Conservation (phyloP, 495 filamentous ascomycete species). For the Hypoxylon trugodes region DNA sequence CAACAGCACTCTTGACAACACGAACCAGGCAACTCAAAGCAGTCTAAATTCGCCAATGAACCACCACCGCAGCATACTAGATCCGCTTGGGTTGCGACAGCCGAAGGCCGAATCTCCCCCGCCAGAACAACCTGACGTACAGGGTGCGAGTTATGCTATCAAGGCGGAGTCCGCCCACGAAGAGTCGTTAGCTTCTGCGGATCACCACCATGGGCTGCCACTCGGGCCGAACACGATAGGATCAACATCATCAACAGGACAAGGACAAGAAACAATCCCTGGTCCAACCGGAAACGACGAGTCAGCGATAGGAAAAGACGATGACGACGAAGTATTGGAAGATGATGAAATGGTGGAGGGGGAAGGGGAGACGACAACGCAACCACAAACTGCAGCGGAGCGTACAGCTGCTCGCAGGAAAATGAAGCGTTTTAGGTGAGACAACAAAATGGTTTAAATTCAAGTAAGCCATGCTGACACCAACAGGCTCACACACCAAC, state of each 20-base stretch:
- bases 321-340: conserved; percentile 62
- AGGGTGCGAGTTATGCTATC: conserved; percentile 49
- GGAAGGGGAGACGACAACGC: conserved; percentile 55
- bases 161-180: conserved; percentile 54
- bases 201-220: conserved; percentile 50
- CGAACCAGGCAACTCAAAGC: conserved; percentile 45
- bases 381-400: conserved; percentile 72
- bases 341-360: conserved; percentile 61
- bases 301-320: conserved; percentile 57
- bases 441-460: neutral
- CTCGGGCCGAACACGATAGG: conserved; percentile 53
- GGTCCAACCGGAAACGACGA: conserved; percentile 53
- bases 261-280: conserved; percentile 43
- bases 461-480: conserved; percentile 15
- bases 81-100: conserved; percentile 57
- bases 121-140: conserved; percentile 51
- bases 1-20: conserved; percentile 45
- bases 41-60: conserved; percentile 46
- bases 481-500: conserved; percentile 88
- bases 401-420: conserved; percentile 84
- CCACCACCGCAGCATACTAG: conserved; percentile 50
- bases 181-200: conserved; percentile 53
- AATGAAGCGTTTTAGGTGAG: conserved; percentile 94
- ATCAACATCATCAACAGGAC: conserved; percentile 52
- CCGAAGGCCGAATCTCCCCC: conserved; percentile 45